Percentiles rank a stretch among this genome's conserved stretches.
Evolutionary conservation across 345 rosid genomes (phyloP).

Genomic region (Nephelium lappaceum): DNA sequence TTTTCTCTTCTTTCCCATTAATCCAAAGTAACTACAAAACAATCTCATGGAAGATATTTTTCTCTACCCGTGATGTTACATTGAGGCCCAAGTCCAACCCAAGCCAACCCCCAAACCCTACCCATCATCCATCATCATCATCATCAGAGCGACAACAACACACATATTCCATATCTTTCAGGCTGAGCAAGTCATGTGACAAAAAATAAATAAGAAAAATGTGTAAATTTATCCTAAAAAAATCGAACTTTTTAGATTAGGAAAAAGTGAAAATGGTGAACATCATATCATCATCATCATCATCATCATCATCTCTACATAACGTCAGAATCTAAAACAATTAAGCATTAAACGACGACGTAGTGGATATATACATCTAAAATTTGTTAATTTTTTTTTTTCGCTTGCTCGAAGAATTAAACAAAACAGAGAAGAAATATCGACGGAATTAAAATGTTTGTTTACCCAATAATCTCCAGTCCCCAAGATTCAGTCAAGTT

Average conservation of each 20-base stretch:
- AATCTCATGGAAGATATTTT: too few species aligned
- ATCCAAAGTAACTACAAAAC: too few species aligned
- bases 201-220: neutral
- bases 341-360: neutral
- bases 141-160: neutral
- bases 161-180: conserved; percentile 35
- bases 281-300: too few species aligned
- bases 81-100: too few species aligned
- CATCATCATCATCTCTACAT: too few species aligned
- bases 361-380: conserved; percentile 10
- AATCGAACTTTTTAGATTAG: neutral
- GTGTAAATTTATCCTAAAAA: neutral
- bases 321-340: neutral
- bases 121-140: neutral
- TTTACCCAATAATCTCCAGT: neutral
- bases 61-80: too few species aligned
- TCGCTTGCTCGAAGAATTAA: conserved; percentile 1
- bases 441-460: conserved; percentile 5
- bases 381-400: conserved; percentile 4
- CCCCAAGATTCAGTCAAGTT: conserved; percentile 25
- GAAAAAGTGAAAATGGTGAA: too few species aligned
- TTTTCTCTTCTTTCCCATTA: too few species aligned
- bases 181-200: neutral
- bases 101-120: too few species aligned
- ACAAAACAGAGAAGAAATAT: conserved; percentile 15